phyloP scores from a whole-genome alignment of 106 monocot species.

The Allium fistulosum region DNA sequence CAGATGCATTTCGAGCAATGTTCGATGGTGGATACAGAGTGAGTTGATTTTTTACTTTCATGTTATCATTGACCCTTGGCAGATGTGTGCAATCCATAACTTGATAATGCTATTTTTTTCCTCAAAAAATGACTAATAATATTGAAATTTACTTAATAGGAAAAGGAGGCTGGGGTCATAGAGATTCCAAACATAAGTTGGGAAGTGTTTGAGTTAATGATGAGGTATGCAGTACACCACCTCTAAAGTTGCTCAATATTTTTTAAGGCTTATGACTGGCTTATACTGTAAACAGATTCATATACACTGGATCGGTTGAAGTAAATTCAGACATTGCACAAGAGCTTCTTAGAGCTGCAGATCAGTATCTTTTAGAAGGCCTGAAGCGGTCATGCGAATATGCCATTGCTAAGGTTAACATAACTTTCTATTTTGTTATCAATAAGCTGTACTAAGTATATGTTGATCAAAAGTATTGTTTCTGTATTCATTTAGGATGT shows the following conservation, averaged over 20 bases:
- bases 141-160: constrained; percentile 16
- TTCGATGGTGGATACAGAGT: constrained; percentile 99
- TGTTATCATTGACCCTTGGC: background rate
- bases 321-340: constrained; percentile 70
- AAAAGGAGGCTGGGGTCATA: constrained; percentile 92
- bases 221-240: constrained; percentile 54
- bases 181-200: constrained; percentile 98
- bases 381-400: constrained; percentile 94
- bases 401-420: constrained; percentile 79
- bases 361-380: constrained; percentile 96
- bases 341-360: constrained; percentile 93
- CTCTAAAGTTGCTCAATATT: background rate
- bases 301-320: constrained; percentile 87
- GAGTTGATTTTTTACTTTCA: constrained; percentile 12
- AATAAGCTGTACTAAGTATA: too few relatives aligned
- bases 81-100: background rate
- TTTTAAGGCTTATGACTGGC: background rate
- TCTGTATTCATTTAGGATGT: constrained; percentile 38
- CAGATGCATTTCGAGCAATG: constrained; percentile 98
- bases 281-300: constrained; percentile 43
- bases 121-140: background rate
- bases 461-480: too few relatives aligned
- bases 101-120: background rate
- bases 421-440: background rate
- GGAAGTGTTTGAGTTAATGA: constrained; percentile 95